Conservation (phyloP, 495 filamentous ascomycete species). For the Penicillium arizonense region DNA sequence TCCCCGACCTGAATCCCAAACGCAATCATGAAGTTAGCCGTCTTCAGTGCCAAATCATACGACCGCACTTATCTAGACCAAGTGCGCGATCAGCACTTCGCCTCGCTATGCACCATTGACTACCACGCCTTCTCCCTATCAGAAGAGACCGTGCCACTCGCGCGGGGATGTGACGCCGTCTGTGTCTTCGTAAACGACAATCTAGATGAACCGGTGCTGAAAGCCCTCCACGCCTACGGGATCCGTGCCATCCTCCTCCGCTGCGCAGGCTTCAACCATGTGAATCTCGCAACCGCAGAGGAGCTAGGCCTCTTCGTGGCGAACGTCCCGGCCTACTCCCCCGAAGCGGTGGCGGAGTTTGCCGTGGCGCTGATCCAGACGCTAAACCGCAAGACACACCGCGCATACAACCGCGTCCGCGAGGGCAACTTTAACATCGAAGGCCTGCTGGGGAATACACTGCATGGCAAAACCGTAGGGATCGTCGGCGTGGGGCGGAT, state of each 20-base stretch:
- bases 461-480: conserved; percentile 57
- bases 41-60: conserved; percentile 64
- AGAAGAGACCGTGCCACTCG: conserved; percentile 56
- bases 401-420: conserved; percentile 68
- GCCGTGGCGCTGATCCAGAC: conserved; percentile 66
- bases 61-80: conserved; percentile 50
- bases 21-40: conserved; percentile 55
- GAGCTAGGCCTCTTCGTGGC: conserved; percentile 61
- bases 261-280: conserved; percentile 71
- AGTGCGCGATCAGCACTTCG: conserved; percentile 21
- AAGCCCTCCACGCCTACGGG: conserved; percentile 44
- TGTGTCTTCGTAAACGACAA: conserved; percentile 74
- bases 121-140: conserved; percentile 58
- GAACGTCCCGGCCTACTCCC: conserved; percentile 66
- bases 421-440: conserved; percentile 71
- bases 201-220: conserved; percentile 50
- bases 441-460: conserved; percentile 58
- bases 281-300: conserved; percentile 57
- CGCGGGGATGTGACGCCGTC: conserved; percentile 53
- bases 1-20: not conserved
- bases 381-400: conserved; percentile 68
- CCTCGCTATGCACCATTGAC: conserved; percentile 36
- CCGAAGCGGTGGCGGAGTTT: conserved; percentile 73
- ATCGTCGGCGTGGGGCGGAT: conserved; percentile 38
- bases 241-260: conserved; percentile 60